Base-by-base conservation (phyloP, 331 rosid species). In the Rosa hybrid region DNA sequence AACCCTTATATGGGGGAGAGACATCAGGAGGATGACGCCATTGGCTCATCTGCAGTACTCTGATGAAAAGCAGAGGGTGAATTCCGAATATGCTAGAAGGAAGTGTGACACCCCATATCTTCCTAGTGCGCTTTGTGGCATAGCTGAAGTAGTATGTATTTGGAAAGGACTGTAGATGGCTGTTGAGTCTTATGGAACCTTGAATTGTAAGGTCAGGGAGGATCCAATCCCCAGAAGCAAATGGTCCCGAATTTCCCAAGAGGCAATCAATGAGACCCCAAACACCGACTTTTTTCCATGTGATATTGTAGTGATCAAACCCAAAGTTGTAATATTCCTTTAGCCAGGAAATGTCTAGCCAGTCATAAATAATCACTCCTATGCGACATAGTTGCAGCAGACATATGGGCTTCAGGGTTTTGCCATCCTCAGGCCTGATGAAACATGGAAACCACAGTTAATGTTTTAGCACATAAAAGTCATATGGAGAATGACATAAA, bases 171-270 rank as follows among this genome's bases (percentile, higher is more conserved):
- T 68, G 90, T 2, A 96, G 83, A 34, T 48, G 75, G 78, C 57
- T 71, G 77, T 96, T 96, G 74, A 89, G 93, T 72, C 65, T 81
- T 48, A 86, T 62, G 69, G 99, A 84, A 21, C 99, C 99, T 86
- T 96, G 99, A 76, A 96, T 92, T 49, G 99, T 91, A 46, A 96
- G 98, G 88, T 96, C 98, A 0, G 99, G 98, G 23, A 96, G 97
- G 89, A 96, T 90, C 99, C 99, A 96, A 76, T 96, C 99, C 3
- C 87, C 91, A 12, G 98, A 88, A 57, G 99, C 89, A 77, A 93
- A 93, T 1, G 99, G 98, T 67, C 99, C 98, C 0, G 94, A 68
- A 84, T 90, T 86, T 41, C 99, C 99, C 78, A 90, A 70, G 57
- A 93, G 90, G 81, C 90, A 90, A 71, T 96, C 90, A 69, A 88